Base-by-base conservation (phyloP, 805 yeast genomes). In the Lachancea kluyveri region DNA sequence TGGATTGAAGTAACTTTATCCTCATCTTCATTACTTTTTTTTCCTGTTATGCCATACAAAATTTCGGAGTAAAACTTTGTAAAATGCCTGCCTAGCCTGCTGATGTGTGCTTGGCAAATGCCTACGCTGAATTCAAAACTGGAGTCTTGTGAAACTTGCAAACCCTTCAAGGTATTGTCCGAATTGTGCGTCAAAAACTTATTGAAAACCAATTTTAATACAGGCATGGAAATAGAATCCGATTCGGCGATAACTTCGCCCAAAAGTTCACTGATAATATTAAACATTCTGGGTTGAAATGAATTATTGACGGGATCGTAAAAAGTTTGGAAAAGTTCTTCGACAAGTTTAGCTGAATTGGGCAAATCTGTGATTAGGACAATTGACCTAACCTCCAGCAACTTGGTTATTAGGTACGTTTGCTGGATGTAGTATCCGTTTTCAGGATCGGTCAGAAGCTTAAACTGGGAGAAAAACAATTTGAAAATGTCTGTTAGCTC, bases 31-130 rank as follows among this genome's bases (percentile, higher is more conserved):
- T 43, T 45, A 13, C 29, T 33, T 18, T 36, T 48, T 17, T 40
- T 52, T 42, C 18, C 20, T 5, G 59, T 46, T 10, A 67, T 65
- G 23, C 74, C 81, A 46, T 77, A 77, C 7, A 86, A 52, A 37
- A 76, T 65, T 46, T 86, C 95, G 0, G 94, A 78, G 41, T 85
- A 82, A 43, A 78, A 79, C 50, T 79, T 87, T 3, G 94, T 80
- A 20, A 84, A 64, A 39, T 75, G 74, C 41, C 94, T 70, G 10
- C 90, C 73, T 68, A 87, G 67, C 39, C 86, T 67, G 40, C 82
- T 94, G 1, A 76, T 54, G 43, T 83, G 82, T 1, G 74, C 62
- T 36, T 74, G 77, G 50, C 95, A 85, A 3, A 87, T 68, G 9
- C 72, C 64, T 21, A 79, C 51, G 5, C 87, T 74, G 44, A 85